Percentiles rank a stretch among this genome's conserved stretches.
Conservation (phyloP, 495 filamentous ascomycete species). For the Terfezia claveryi region DNA sequence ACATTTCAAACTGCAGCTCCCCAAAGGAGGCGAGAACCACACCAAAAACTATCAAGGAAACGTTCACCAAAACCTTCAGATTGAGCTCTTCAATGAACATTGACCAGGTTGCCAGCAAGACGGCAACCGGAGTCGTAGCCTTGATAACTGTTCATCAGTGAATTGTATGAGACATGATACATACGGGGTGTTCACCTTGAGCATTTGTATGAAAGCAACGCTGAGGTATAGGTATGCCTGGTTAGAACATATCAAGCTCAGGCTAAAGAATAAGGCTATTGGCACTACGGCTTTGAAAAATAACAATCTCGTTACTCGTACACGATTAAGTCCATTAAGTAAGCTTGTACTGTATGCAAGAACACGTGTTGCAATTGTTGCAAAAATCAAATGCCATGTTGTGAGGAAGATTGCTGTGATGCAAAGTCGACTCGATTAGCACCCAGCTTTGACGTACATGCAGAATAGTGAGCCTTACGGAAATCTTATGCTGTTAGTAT, state of each 20-base stretch:
- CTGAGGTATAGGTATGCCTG: constrained; percentile 72
- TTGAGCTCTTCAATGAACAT: constrained; percentile 58
- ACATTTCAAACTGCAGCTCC: constrained; percentile 76
- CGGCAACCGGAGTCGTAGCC: constrained; percentile 80
- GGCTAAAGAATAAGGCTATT: constrained; percentile 79
- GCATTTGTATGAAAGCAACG: constrained; percentile 94
- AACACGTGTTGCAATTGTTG: constrained; percentile 57
- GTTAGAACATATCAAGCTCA: constrained; percentile 89
- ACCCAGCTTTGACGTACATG: neutral
- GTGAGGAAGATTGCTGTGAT: constrained; percentile 43
- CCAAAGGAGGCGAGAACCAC: constrained; percentile 77
- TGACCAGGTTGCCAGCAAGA: constrained; percentile 55
- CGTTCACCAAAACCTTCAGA: constrained; percentile 60
- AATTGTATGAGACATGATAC: neutral
- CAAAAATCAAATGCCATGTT: constrained; percentile 78
- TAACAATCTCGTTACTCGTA: constrained; percentile 83
- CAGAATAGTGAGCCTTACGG: neutral
- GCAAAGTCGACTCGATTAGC: constrained; percentile 3
- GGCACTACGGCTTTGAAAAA: constrained; percentile 82
- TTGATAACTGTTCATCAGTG: constrained; percentile 22
- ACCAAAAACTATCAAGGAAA: constrained; percentile 72
- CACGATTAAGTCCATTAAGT: constrained; percentile 71
- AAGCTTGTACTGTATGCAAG: constrained; percentile 65
- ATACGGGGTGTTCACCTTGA: constrained; percentile 39
- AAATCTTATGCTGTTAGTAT: constrained; percentile 24